Evolutionary conservation across 148 eudicot species (phyloP).

Genomic region (Chenopodium formosanum): DNA sequence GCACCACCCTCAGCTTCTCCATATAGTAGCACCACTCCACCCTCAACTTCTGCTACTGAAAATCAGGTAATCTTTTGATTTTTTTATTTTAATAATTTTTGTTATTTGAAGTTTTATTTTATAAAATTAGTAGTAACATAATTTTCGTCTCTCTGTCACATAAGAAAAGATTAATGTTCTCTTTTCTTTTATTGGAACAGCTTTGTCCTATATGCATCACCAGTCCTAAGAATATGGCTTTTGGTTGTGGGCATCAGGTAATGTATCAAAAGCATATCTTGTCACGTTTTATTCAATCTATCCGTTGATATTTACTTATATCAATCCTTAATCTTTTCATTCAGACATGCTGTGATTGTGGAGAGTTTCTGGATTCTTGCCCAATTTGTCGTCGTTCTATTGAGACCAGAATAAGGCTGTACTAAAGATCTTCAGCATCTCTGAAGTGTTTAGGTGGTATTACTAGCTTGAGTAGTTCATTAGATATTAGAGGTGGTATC

Average conservation of each 20-base stretch:
- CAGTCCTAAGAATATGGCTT: slow-evolving; percentile 90
- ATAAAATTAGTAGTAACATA: neutral
- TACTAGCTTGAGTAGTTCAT: slow-evolving; percentile 16
- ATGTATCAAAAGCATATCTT: neutral
- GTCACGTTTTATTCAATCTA: neutral
- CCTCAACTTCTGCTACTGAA: slow-evolving; percentile 50
- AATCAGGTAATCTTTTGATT: slow-evolving; percentile 46
- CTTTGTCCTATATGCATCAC: slow-evolving; percentile 86
- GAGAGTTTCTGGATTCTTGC: slow-evolving; percentile 68
- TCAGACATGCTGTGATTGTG: slow-evolving; percentile 94
- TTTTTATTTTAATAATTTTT: too few species aligned
- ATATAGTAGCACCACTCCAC: slow-evolving; percentile 12
- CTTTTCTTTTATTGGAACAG: slow-evolving; percentile 31
- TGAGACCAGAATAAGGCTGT: slow-evolving; percentile 76
- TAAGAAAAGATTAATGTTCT: neutral
- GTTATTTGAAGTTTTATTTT: too few species aligned
- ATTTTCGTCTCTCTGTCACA: neutral
- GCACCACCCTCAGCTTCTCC: slow-evolving; percentile 28
- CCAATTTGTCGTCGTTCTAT: slow-evolving; percentile 80
- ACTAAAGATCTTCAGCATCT: slow-evolving; percentile 31
- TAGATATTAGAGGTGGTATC: neutral
- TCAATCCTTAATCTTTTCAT: neutral
- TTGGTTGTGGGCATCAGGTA: slow-evolving; percentile 99
- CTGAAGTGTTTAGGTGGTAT: neutral
- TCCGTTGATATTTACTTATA: neutral